A percentile compares a stretch with the other conserved stretches of the same genome.
Evolutionary conservation across 2,329 filamentous ascomycete species (phyloP).

Genomic region (Xylariomycetidae sp.): DNA sequence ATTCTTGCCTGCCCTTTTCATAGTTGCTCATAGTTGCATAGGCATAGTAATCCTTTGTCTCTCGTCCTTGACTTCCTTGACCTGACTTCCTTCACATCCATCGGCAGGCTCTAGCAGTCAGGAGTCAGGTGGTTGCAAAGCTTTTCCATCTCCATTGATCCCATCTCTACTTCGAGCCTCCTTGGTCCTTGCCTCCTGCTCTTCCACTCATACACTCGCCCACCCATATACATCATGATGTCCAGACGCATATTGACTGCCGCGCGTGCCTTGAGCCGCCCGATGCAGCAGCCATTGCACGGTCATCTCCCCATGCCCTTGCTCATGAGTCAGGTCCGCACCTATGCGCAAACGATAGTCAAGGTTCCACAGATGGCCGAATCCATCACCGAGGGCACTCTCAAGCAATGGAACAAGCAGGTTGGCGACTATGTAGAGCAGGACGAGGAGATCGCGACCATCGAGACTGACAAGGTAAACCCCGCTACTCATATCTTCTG

Average conservation of each 20-base stretch:
- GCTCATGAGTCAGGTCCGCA: conserved; percentile 54
- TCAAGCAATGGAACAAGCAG: conserved; percentile 92
- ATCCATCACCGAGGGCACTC: conserved; percentile 93
- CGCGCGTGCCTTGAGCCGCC: conserved; percentile 35
- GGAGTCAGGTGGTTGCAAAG: too few relatives aligned
- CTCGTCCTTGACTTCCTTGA: too few relatives aligned
- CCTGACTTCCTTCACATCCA: too few relatives aligned
- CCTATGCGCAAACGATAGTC: conserved; percentile 75
- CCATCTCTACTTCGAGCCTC: not conserved
- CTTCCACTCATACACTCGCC: not conserved
- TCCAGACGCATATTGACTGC: conserved; percentile 32
- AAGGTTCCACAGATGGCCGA: conserved; percentile 98
- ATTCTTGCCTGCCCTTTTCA: too few relatives aligned
- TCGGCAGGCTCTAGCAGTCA: conserved; percentile 4
- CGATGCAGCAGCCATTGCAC: conserved; percentile 37
- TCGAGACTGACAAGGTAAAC: conserved; percentile 97
- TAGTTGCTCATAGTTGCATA: too few relatives aligned
- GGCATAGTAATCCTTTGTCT: too few relatives aligned
- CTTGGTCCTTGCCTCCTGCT: not conserved
- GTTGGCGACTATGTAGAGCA: conserved; percentile 90
- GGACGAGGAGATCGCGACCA: conserved; percentile 97
- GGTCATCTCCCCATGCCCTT: conserved; percentile 39
- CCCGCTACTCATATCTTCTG: too few relatives aligned
- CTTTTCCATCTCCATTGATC: not conserved
- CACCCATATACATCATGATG: conserved; percentile 20